Percentiles rank a stretch among this genome's conserved stretches.
phyloP scores from a whole-genome alignment of 1,284 basidiomycete species.

The Mycena citricolor region DNA sequence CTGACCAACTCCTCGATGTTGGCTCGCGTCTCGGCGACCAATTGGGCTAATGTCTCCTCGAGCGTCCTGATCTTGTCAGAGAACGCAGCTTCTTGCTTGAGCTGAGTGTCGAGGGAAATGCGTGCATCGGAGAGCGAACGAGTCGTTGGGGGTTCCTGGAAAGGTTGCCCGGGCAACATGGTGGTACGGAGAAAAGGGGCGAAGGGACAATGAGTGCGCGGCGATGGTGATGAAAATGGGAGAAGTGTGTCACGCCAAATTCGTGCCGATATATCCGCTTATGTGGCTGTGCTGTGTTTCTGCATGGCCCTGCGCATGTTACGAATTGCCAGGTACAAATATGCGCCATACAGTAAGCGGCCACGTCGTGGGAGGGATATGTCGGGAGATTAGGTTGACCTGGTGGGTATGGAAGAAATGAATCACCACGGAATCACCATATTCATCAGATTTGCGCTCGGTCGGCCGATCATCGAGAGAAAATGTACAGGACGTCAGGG shows the following conservation, averaged over 20 bases:
- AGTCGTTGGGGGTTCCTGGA: slow-evolving; percentile 57
- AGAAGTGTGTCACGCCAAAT: neutral
- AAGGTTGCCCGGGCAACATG: slow-evolving; percentile 16
- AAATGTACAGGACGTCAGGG: too few relatives aligned
- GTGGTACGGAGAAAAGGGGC: slow-evolving; percentile 13
- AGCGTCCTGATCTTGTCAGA: slow-evolving; percentile 41
- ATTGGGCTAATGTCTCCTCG: slow-evolving; percentile 53
- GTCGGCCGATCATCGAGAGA: too few relatives aligned
- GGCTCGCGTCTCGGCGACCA: slow-evolving; percentile 52
- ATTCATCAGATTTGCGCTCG: too few relatives aligned
- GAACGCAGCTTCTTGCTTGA: slow-evolving; percentile 34
- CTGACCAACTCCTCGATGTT: slow-evolving; percentile 52
- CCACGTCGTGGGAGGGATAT: too few relatives aligned
- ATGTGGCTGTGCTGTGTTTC: slow-evolving; percentile 1
- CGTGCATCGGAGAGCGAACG: slow-evolving; percentile 50
- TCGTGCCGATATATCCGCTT: slow-evolving; percentile 18
- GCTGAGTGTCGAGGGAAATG: slow-evolving; percentile 31
- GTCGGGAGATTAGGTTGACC: too few relatives aligned
- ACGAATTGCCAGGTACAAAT: too few relatives aligned
- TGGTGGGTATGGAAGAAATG: too few relatives aligned
- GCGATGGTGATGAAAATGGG: slow-evolving; percentile 12
- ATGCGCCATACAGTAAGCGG: too few relatives aligned
- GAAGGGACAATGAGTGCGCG: slow-evolving; percentile 4
- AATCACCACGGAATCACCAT: too few relatives aligned
- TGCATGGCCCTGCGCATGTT: slow-evolving; percentile 5